phyloP scores from a whole-genome alignment of 2,329 filamentous ascomycete genomes.

The Eutypella sp. region DNA sequence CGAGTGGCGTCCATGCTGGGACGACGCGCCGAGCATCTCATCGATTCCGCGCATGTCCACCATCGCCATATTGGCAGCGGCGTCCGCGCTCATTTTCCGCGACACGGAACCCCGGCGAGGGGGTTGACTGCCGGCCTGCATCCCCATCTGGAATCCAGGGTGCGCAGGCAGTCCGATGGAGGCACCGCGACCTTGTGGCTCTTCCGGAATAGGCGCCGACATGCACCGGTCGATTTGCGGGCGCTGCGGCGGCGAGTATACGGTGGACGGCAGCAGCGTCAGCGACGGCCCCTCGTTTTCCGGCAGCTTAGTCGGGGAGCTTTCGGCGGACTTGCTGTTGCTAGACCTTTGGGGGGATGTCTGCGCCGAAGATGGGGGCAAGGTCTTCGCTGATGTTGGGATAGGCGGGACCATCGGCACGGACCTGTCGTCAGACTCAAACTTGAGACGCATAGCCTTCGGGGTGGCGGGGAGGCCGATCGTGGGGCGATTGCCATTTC shows the following conservation, averaged over 20 bases:
- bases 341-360: constrained; percentile 29
- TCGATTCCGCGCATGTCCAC: constrained; percentile 44
- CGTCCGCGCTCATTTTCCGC: constrained; percentile 33
- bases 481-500: constrained; percentile 41
- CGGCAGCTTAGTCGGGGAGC: constrained; percentile 23
- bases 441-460: constrained; percentile 80
- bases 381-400: constrained; percentile 43
- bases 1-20: constrained; percentile 25
- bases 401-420: constrained; percentile 54
- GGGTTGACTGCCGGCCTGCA: constrained; percentile 20
- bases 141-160: constrained; percentile 35
- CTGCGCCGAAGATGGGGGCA: constrained; percentile 33
- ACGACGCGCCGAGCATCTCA: constrained; percentile 35
- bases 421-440: constrained; percentile 50
- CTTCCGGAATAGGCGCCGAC: constrained; percentile 53
- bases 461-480: constrained; percentile 87
- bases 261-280: constrained; percentile 53
- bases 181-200: constrained; percentile 32
- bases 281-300: constrained; percentile 27
- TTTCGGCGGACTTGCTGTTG: constrained; percentile 25
- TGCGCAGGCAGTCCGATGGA: constrained; percentile 30
- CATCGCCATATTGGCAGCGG: no score
- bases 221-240: constrained; percentile 54
- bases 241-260: constrained; percentile 51
- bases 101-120: constrained; percentile 24